Evolutionary conservation across 305 asterid species (phyloP), one percentile per base, ranked within the genome.

Genomic region (Solanum aculeatissimum): DNA sequence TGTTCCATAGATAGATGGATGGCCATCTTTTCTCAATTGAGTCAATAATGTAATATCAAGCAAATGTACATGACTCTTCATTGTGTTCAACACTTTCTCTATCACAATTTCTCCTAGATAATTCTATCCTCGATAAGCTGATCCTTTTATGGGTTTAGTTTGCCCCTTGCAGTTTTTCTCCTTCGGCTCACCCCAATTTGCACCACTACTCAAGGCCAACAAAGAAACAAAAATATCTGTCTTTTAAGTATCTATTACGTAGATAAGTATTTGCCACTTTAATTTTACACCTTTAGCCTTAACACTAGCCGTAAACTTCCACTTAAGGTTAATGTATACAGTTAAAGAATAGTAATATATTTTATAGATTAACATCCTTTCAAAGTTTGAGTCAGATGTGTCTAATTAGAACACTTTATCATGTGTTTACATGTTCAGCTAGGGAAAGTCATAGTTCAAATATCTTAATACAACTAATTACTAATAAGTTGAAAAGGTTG

Each of bases 11-110:
- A 53, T 88, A 71, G 57, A 91, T 83, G 98, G 97, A 89, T 93
- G 96, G 0, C 86, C 97, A 63, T 92, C 97, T 86, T 85, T 91
- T 7, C 94, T 89, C 6, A 92, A 86, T 75, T 85, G 91, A 1
- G 94, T 93, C 23, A 94, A 82, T 6, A 89, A 86, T 35, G 97
- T 91, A 29, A 93, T 87, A 29, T 93, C 95, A 11, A 90, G 68
- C 40, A 86, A 80, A 14, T 58, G 68, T 3, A 90, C 95, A 2
- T 90, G 86, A 21, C 87, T 93, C 84, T 49, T 87, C 7, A 90
- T 75, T 32, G 29, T 74, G 18, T 81, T 85, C 84, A 93, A 55
- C n/a, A 88, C 90, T 45, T 85, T 62, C 58, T 83, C 87, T n/a
- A 92, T 86, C 23, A 87, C 68, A 6, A 55, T 87, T 10, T 65